Percentiles rank a stretch among this genome's conserved stretches.
Evolutionary conservation across 345 rosid genomes (phyloP).

Genomic region (Aegle marmelos): DNA sequence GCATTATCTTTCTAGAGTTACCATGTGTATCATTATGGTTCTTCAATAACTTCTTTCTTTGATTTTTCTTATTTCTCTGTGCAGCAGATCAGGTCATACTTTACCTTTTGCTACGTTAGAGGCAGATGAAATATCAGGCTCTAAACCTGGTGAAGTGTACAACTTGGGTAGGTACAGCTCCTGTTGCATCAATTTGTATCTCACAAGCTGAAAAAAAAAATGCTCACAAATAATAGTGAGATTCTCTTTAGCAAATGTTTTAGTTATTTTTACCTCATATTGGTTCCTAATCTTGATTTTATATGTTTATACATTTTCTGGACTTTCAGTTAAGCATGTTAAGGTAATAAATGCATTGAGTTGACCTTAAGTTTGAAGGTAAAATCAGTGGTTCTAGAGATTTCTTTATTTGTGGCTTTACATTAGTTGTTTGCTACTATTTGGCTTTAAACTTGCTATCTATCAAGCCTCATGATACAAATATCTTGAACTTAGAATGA

Average conservation of each 20-base stretch:
- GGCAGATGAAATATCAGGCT: constrained; percentile 76
- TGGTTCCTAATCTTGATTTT: background rate
- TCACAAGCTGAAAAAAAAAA: background rate
- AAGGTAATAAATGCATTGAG: background rate
- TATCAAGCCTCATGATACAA: constrained; percentile 1
- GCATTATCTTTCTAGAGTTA: background rate
- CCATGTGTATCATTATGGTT: background rate
- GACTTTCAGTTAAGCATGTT: background rate
- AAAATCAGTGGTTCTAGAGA: background rate
- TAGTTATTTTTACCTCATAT: background rate
- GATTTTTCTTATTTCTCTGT: background rate
- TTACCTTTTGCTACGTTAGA: constrained; percentile 82
- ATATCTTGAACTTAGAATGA: constrained; percentile 13
- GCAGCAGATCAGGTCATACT: constrained; percentile 63
- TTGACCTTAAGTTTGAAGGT: background rate
- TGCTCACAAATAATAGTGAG: background rate
- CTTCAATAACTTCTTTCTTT: background rate
- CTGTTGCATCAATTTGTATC: background rate
- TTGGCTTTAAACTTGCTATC: background rate
- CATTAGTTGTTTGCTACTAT: background rate
- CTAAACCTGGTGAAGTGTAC: constrained; percentile 80
- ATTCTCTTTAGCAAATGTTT: background rate
- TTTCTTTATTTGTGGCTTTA: background rate
- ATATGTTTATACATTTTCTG: background rate
- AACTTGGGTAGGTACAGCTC: constrained; percentile 61